Evolutionary conservation across 2,329 filamentous ascomycete species (phyloP), one percentile per base, ranked within the genome.

Genomic region (Colletotrichum lupini): DNA sequence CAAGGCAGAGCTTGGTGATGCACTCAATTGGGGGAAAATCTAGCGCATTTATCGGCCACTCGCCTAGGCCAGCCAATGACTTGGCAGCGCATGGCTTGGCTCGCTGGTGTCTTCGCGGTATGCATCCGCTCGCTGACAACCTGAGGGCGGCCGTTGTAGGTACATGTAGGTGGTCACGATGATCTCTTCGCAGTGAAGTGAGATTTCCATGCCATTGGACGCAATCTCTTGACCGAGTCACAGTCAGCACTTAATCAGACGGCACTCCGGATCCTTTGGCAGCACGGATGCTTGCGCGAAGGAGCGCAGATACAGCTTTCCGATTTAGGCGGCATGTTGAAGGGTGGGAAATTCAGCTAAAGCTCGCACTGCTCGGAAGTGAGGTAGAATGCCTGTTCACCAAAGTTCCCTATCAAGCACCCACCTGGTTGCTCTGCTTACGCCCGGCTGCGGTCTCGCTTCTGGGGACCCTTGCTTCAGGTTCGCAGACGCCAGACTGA

Each of bases 371-470:
- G 37, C 37, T 42, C 58, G 37, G 52, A 63, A 49, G n/a, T 53
- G 14, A 37, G 16, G 16, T 14, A 7, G 37, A 42, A 42, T 19
- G 28, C 37, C 52, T 32, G 12, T 30, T 59, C 12, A 63, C 69
- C 59, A 63, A 72, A 64, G 66, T 72, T 35, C 59, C 65, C 32
- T 64, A 49, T 26, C 11, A 8, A 72, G 53, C 53, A 56, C 30
- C 69, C 49, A 63, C 69, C 59, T 49, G 42, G 42, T 11, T 11
- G 42, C 42, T 56, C 66, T 64, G 58, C 22, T 52, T 63, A 60
- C 69, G 69, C 69, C 69, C 69, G 66, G 60, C 59, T 64, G 28
- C 53, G 59, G 52, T 55, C 30, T 68, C 52, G 69, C 64, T 72
- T 62, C 52, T 26, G 14, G 16, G 57, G 22, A 72, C 52, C 69